phyloP scores from a whole-genome alignment of 305 asterid species.

The Nicotiana rustica region DNA sequence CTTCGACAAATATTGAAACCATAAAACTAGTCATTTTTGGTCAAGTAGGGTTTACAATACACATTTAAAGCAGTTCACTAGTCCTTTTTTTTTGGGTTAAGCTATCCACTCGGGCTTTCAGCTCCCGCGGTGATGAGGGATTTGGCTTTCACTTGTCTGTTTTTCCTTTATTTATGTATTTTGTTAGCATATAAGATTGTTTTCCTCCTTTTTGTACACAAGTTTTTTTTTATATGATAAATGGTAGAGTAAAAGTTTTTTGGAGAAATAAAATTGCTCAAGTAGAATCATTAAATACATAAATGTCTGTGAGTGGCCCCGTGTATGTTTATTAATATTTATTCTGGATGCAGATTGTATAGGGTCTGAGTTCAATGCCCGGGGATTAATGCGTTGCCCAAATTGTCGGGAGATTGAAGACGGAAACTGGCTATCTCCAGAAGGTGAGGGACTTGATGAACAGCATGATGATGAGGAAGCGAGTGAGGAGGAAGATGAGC shows the following conservation, averaged over 20 bases:
- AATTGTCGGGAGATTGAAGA: conserved; percentile 34
- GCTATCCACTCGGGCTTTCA: too few relatives aligned
- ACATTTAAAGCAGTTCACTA: not conserved
- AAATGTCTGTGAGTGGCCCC: too few relatives aligned
- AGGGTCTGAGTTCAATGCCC: conserved; percentile 32
- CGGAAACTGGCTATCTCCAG: conserved; percentile 32
- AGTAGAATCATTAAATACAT: too few relatives aligned
- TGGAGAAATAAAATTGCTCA: not conserved
- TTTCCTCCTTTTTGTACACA: not conserved
- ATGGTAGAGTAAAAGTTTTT: not conserved
- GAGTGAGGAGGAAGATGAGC: not conserved
- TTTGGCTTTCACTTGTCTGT: not conserved
- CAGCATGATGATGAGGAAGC: not conserved
- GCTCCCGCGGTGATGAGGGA: too few relatives aligned
- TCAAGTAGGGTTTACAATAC: not conserved
- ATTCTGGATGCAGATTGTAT: conserved; percentile 33
- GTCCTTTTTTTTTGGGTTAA: too few relatives aligned
- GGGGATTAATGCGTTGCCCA: conserved; percentile 37
- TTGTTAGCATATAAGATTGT: not conserved
- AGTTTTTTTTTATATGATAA: not conserved
- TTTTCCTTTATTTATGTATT: not conserved
- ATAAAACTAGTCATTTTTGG: not conserved
- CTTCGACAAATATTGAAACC: not conserved
- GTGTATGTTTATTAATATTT: too few relatives aligned
- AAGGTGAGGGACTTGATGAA: not conserved